These are phyloP conservation scores for Mycena haematopus DNA, from an alignment of 768 basidiomycete species.

Conservation along the genomic window DNA sequence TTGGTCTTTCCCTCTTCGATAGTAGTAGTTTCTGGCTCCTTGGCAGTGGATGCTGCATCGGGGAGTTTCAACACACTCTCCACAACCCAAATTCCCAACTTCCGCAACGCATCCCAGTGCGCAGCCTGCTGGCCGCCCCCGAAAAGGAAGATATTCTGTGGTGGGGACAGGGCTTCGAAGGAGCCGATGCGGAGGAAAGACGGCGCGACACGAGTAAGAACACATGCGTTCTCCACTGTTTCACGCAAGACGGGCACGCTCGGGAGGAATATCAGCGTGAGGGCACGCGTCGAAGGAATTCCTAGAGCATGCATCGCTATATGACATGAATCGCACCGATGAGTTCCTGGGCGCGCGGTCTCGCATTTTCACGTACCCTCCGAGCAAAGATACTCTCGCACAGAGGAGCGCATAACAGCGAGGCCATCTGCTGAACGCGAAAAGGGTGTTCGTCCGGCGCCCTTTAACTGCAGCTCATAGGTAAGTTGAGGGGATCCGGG, in stretches of 20 bases:
- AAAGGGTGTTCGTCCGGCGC: conserved; percentile 93
- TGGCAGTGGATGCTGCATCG: background rate
- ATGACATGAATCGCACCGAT: background rate
- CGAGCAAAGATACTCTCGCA: conserved; percentile 91
- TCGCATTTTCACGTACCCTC: conserved; percentile 81
- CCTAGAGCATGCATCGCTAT: conserved; percentile 69
- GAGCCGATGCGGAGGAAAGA: conserved; percentile 92
- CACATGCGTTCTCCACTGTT: conserved; percentile 68
- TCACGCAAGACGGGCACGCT: conserved; percentile 80
- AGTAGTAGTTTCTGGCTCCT: background rate
- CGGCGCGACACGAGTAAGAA: conserved; percentile 84
- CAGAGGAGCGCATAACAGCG: conserved; percentile 92
- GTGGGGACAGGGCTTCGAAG: conserved; percentile 86
- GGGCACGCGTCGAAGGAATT: conserved; percentile 89
- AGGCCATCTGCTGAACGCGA: conserved; percentile 92
- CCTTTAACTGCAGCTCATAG: conserved; percentile 94
- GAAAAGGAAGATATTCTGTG: conserved; percentile 66
- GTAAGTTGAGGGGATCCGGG: conserved; percentile 57
- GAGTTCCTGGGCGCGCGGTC: too few species aligned
- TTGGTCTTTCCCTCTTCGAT: conserved; percentile 36
- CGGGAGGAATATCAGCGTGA: conserved; percentile 80
- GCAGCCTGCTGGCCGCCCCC: conserved; percentile 80
- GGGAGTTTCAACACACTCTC: conserved; percentile 60
- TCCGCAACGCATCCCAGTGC: conserved; percentile 75
- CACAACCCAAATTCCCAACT: conserved; percentile 78